phyloP scores from a whole-genome alignment of 2,329 filamentous ascomycete genomes.

The Diaporthe sp. region DNA sequence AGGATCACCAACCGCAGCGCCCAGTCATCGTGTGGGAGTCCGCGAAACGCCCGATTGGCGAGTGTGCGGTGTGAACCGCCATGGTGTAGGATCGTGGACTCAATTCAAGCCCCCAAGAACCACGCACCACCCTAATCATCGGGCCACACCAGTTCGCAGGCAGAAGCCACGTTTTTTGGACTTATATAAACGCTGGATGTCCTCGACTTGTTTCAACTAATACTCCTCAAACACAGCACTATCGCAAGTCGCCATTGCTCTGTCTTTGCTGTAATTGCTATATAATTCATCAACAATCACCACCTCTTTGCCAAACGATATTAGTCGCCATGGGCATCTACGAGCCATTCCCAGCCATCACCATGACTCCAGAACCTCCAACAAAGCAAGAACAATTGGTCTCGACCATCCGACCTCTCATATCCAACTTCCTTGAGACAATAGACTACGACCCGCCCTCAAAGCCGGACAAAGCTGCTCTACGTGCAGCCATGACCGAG shows the following conservation, averaged over 20 bases:
- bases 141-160: conserved; percentile 22
- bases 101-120: background rate
- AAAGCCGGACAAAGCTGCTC: conserved; percentile 5
- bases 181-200: background rate
- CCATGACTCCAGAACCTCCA: background rate
- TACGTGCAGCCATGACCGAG: conserved; percentile 22
- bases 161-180: conserved; percentile 9
- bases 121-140: background rate
- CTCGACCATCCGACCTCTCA: conserved; percentile 17
- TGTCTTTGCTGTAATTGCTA: background rate
- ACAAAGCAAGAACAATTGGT: background rate
- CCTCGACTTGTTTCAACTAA: background rate
- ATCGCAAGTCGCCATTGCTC: background rate
- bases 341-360: background rate
- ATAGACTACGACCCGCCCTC: conserved; percentile 20
- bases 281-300: background rate
- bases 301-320: background rate
- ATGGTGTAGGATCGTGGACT: conserved; percentile 26
- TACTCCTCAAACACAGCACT: background rate
- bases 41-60: conserved; percentile 19
- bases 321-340: background rate
- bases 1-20: conserved; percentile 28
- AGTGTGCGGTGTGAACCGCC: background rate
- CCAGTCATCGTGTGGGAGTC: conserved; percentile 2
- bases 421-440: conserved; percentile 30